Conservation (phyloP, 2,329 filamentous ascomycete genomes). For the Diaporthe nobilis region DNA sequence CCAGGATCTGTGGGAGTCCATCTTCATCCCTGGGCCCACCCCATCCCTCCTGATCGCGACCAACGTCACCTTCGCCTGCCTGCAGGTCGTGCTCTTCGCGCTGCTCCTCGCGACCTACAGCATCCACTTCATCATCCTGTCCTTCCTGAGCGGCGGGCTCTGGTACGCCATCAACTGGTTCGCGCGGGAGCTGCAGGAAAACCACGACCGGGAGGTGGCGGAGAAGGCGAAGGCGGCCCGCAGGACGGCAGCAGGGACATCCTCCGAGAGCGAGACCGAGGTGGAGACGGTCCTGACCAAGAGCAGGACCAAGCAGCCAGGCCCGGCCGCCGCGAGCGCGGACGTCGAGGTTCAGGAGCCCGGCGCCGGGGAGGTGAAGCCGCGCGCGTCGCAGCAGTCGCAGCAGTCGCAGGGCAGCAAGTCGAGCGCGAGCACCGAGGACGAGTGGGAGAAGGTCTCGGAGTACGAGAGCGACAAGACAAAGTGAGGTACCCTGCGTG, state of each 20-base stretch:
- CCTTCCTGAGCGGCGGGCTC: constrained; percentile 81
- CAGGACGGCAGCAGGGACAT: constrained; percentile 55
- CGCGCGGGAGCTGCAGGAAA: constrained; percentile 72
- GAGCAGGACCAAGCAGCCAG: constrained; percentile 40
- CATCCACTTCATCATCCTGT: constrained; percentile 90
- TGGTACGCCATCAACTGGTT: constrained; percentile 99
- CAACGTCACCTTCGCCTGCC: constrained; percentile 87
- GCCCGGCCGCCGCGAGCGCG: constrained; percentile 52
- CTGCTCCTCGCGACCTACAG: constrained; percentile 88
- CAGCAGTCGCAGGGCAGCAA: constrained; percentile 59
- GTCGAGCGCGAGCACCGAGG: constrained; percentile 83
- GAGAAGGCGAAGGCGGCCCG: constrained; percentile 55
- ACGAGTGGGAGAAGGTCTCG: constrained; percentile 97
- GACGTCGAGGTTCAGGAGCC: constrained; percentile 61
- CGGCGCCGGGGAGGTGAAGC: constrained; percentile 63
- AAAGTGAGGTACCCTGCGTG: constrained; percentile 53
- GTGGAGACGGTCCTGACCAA: constrained; percentile 56
- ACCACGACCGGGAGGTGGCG: constrained; percentile 60
- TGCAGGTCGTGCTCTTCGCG: constrained; percentile 82
- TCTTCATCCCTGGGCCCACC: constrained; percentile 94
- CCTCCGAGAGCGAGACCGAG: constrained; percentile 66
- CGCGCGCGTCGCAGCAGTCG: constrained; percentile 51
- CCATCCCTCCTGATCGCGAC: constrained; percentile 90
- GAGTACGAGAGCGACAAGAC: constrained; percentile 76
- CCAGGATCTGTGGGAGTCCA: constrained; percentile 86